These are phyloP conservation scores for Ceratocystis diversiconidia DNA, from an alignment of 2,329 filamentous ascomycete species.

Conservation along the genomic window DNA sequence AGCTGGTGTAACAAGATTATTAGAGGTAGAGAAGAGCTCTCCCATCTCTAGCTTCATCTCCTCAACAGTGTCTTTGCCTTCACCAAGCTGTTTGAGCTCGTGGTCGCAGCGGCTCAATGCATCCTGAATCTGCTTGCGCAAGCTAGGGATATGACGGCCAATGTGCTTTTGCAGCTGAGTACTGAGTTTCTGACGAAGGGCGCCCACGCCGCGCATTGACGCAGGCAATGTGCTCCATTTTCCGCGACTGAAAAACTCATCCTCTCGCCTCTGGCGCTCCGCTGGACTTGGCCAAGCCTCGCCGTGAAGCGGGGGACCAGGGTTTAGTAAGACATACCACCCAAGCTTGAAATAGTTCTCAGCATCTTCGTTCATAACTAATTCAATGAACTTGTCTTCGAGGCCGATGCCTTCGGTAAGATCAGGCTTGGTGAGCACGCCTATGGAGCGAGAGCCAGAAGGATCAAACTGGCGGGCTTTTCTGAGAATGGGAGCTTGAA, in stretches of 20 bases:
- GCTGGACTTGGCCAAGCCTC: slow-evolving; percentile 32
- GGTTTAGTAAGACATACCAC: slow-evolving; percentile 39
- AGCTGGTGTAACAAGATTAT: slow-evolving; percentile 39
- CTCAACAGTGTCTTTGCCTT: slow-evolving; percentile 37
- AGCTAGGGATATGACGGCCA: slow-evolving; percentile 36
- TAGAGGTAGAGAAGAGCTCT: slow-evolving; percentile 38
- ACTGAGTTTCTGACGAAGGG: slow-evolving; percentile 36
- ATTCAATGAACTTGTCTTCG: slow-evolving; percentile 40
- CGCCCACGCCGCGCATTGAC: slow-evolving; percentile 33
- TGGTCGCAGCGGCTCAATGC: slow-evolving; percentile 35
- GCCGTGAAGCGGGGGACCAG: slow-evolving; percentile 30
- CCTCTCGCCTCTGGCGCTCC: slow-evolving; percentile 31
- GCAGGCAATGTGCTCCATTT: slow-evolving; percentile 36
- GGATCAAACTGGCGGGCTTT: slow-evolving; percentile 39
- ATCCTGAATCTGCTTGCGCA: slow-evolving; percentile 37
- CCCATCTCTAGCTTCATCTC: slow-evolving; percentile 41
- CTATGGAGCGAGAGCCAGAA: slow-evolving; percentile 35
- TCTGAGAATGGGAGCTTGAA: slow-evolving; percentile 37
- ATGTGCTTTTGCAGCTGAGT: slow-evolving; percentile 38
- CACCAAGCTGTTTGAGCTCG: slow-evolving; percentile 37
- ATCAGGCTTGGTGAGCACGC: slow-evolving; percentile 39
- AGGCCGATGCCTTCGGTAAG: slow-evolving; percentile 39
- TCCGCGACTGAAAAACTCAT: slow-evolving; percentile 35
- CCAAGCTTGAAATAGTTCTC: slow-evolving; percentile 38
- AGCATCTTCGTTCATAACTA: slow-evolving; percentile 36